Evolutionary conservation across 2,329 filamentous ascomycete genomes (phyloP), one percentile per base, ranked within the genome.

Genomic region (Clonostachys byssicola): DNA sequence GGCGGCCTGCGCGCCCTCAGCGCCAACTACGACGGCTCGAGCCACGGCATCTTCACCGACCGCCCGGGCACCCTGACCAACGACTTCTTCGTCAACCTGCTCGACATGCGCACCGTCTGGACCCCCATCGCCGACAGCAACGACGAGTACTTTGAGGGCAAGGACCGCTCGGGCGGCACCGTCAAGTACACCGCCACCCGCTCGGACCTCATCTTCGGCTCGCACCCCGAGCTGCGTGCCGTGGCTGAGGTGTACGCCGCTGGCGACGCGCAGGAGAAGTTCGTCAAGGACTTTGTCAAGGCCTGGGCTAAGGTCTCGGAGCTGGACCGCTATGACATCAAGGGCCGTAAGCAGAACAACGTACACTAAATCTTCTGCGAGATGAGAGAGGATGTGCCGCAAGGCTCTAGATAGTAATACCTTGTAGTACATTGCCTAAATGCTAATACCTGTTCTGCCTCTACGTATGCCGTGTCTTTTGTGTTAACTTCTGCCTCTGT

Each of bases 31-130:
- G 85, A 91, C 56, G 83, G 83, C 40, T 88, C 85, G 1, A 60
- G 71, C 20, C 66, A 80, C 49, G 88, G 88, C 49, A 76, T 91
- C 49, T 75, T 91, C 59, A 92, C 88, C 48, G 73, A 75, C 55
- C 74, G 72, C 8, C 83, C 85, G 1, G 88, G 88, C 39, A 67
- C 79, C 55, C 74, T 92, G 57, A 88, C 82, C 60, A 90, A 88
- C 66, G 88, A 91, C 70, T 92, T 89, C 77, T 92, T 92, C 60
- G 78, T 88, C 66, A 90, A 91, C 70, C 74, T 92, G 2, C 78
- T 92, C 23, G 86, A 89, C 59, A 79, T 76, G 57, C 70, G 67
- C 64, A 87, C 78, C 7, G 72, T 67, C 17, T 91, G 88, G 88
- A 57, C 54, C 54, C 39, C 57, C 17, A 10, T 30, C 23, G 23